Evolutionary conservation across 2,329 filamentous ascomycete species (phyloP).

Genomic region (Cordyceps farinosa): DNA sequence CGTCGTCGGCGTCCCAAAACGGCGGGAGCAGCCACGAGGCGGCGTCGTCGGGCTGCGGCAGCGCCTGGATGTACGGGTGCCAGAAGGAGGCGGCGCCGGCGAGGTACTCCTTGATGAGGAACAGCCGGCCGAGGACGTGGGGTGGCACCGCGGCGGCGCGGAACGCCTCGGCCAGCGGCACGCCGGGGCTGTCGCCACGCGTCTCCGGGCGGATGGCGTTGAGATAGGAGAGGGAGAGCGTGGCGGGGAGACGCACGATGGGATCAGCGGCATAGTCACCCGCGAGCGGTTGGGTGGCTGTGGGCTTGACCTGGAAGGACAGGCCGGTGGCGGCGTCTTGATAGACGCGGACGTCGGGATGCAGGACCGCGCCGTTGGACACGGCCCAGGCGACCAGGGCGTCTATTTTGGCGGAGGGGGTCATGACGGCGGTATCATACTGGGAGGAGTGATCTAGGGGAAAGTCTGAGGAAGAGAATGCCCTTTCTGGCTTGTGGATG

Average conservation of each 20-base stretch:
- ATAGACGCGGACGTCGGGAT: constrained; percentile 52
- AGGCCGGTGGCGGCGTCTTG: constrained; percentile 48
- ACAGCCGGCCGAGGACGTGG: constrained; percentile 63
- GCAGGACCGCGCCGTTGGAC: constrained; percentile 44
- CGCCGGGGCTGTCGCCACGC: constrained; percentile 54
- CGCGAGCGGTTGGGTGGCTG: constrained; percentile 5
- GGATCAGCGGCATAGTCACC: constrained; percentile 32
- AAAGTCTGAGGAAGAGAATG: too few species aligned
- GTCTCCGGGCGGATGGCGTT: constrained; percentile 47
- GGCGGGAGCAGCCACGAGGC: constrained; percentile 1
- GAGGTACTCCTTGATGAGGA: constrained; percentile 66
- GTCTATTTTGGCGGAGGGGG: constrained; percentile 21
- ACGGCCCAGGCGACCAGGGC: constrained; percentile 48
- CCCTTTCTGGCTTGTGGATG: neutral
- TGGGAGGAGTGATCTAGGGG: neutral
- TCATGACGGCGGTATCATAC: constrained; percentile 18
- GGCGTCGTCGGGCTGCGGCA: constrained; percentile 57
- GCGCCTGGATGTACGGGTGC: constrained; percentile 62
- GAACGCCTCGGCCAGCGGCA: constrained; percentile 67
- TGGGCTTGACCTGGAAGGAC: constrained; percentile 49
- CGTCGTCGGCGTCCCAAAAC: constrained; percentile 61
- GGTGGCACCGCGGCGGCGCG: constrained; percentile 54
- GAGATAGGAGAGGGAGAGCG: constrained; percentile 55
- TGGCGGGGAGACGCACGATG: constrained; percentile 51
- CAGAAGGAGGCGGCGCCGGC: constrained; percentile 57